Base-by-base conservation (phyloP, 2,329 filamentous ascomycete genomes). In the Fusarium camptoceras region DNA sequence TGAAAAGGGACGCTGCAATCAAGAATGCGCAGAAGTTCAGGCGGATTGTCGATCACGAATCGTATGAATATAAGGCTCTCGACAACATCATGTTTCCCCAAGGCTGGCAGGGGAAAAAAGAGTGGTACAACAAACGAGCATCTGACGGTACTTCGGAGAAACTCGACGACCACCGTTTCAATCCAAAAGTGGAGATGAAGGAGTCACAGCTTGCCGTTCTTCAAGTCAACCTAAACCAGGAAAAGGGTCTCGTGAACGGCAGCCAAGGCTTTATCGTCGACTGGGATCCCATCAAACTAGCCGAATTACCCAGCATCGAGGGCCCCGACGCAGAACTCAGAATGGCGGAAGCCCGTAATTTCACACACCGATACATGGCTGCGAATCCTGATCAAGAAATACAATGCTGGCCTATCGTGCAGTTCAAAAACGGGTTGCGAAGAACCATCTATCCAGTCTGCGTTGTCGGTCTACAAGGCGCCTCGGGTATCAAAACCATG, bases 381-480 rank as follows among this genome's bases (percentile, higher is more conserved):
- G 28, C 14, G 1, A 14, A 0, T 20, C 11, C 28, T 1, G 0
- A 4, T 0, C 25, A 14, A 6, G 0, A 8, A 4, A 3, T 3
- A 1, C 28, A 48, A 20, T 3, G 6, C 22, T 77, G 74, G 70
- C 76, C 75, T 0, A 46, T 64, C 3, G 86, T 90, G 4, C 69
- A 72, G 1, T 91, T 90, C 64, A 77, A 82, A 28, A 87, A 88
- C 58, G 83, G 83, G 1, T 8, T 47, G 1, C 74, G 67, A 4
- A 76, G 78, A 5, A 83, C 83, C 1, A 86, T 90, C 27, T 84
- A 81, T 37, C 82, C 88, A 0, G 81, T 85, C 15, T 89, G 86
- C 72, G 80, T 81, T 12, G 76, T 86, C 28, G 82, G 79, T 20
- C 83, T 42, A 74, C 78, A 4, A 22, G 74, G 51, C 85, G 86